Evolutionary conservation across 495 filamentous ascomycete species (phyloP), one percentile per base, ranked within the genome.

Genomic region (Podospora sp.): DNA sequence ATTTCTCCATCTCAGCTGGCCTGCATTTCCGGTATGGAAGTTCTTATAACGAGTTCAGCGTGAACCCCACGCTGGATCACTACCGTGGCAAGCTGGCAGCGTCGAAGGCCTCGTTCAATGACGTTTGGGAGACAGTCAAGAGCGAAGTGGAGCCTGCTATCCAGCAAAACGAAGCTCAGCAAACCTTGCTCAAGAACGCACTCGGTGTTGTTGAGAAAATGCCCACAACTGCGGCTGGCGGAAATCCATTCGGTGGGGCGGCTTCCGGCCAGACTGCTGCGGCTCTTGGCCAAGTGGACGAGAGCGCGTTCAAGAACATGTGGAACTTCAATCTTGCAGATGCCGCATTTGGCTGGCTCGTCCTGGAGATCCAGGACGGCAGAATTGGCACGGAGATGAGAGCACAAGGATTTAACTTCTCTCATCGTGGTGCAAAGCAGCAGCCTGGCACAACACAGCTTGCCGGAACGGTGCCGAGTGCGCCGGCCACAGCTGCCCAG

Each of bases 261-360:
- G 84, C 88, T 66, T 86, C 88, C n/a, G 89, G 90, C 20, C 85
- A 74, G 68, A 71, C 75, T 12, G 68, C 86, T 26, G 87, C 87
- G 24, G 85, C 78, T 51, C 89, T 89, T 68, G 94, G 95, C 21
- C 92, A 96, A 71, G 92, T 99, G 21, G 95, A 99, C 72, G 95
- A 99, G 81, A 97, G 94, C 69, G 95, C 95, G 0, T 99, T 99
- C 84, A 99, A 99, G 84, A 99, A 99, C 73, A 98, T 98, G 96
- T 99, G 95, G 95, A 99, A 99, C 80, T 99, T 99, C 82, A 99
- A 99, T 77, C 80, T 99, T 59, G 95, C 95, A 22, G 95, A 99
- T 81, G 95, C 95, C 40, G 96, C 95, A 14, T 99, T 97, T 76
- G 95, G 95, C 55, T 98, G 91, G 84, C 83, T 99, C 60, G 93